Conservation (phyloP, 768 basidiomycete genomes). For the Solioccasus polychromus region DNA sequence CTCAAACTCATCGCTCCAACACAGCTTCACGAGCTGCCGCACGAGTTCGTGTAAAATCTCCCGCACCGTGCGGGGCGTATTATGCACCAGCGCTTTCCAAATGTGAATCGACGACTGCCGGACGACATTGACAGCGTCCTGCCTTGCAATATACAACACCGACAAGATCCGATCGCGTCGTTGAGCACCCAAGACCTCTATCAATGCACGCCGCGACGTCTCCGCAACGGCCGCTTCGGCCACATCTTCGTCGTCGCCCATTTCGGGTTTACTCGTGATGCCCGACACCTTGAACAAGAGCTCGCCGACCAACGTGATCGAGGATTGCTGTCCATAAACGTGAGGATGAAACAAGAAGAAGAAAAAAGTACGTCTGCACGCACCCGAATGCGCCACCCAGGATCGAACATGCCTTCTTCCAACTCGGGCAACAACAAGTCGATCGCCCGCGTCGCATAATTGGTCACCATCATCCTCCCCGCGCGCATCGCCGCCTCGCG, state of each 20-base stretch:
- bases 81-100: slow-evolving; percentile 97
- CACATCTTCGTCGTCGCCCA: slow-evolving; percentile 67
- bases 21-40: slow-evolving; percentile 68
- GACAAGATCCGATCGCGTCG: slow-evolving; percentile 89
- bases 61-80: slow-evolving; percentile 87
- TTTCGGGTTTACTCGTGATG: slow-evolving; percentile 81
- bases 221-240: slow-evolving; percentile 69
- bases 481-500: slow-evolving; percentile 97
- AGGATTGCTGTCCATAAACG: slow-evolving; percentile 85
- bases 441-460: slow-evolving; percentile 89
- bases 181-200: slow-evolving; percentile 84
- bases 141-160: slow-evolving; percentile 87
- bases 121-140: slow-evolving; percentile 87
- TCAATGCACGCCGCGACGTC: slow-evolving; percentile 78
- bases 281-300: slow-evolving; percentile 95
- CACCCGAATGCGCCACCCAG: slow-evolving; percentile 93
- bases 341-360: not conserved
- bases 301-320: slow-evolving; percentile 94
- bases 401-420: slow-evolving; percentile 92
- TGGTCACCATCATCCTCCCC: slow-evolving; percentile 96
- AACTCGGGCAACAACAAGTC: slow-evolving; percentile 93
- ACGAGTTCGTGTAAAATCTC: slow-evolving; percentile 89
- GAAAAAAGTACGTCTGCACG: slow-evolving; percentile 21
- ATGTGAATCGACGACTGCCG: slow-evolving; percentile 91
- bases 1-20: slow-evolving; percentile 77